A percentile compares a stretch with the other conserved stretches of the same genome.
Conservation (phyloP, 169 alveolate genomes). For the Babesia ovata region DNA sequence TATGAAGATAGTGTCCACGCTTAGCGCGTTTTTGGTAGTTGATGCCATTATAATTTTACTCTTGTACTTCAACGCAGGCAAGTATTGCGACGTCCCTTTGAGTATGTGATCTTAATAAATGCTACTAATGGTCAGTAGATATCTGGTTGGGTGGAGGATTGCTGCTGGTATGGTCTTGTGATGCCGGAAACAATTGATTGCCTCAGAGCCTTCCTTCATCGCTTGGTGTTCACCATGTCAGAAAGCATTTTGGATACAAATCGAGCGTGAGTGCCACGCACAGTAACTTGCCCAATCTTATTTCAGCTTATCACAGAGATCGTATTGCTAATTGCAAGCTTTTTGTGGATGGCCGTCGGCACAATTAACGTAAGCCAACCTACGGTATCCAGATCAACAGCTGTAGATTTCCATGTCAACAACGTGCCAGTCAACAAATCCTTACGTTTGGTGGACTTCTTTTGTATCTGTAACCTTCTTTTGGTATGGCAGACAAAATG, state of each 20-base stretch:
- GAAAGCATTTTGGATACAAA: conserved; percentile 42
- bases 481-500: conserved; percentile 36
- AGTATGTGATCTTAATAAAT: conserved; percentile 23
- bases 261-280: conserved; percentile 2
- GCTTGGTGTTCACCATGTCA: conserved; percentile 44
- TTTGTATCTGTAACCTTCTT: conserved; percentile 63
- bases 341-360: conserved; percentile 72
- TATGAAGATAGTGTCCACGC: conserved; percentile 52
- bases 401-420: conserved; percentile 59
- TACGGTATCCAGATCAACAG: background rate
- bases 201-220: conserved; percentile 66
- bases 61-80: conserved; percentile 29
- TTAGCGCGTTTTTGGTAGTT: conserved; percentile 28
- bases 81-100: conserved; percentile 64
- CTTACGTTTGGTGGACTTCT: conserved; percentile 64
- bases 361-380: conserved; percentile 39
- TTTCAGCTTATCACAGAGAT: conserved; percentile 59
- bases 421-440: conserved; percentile 64
- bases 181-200: background rate
- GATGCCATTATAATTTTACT: conserved; percentile 36
- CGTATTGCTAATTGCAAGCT: conserved; percentile 48
- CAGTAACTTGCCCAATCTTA: background rate
- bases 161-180: conserved; percentile 28
- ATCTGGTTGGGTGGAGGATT: conserved; percentile 55
- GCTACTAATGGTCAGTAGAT: conserved; percentile 16